Evolutionary conservation across 208 protist species (phyloP).

Genomic region (Entamoeba histolytica): DNA sequence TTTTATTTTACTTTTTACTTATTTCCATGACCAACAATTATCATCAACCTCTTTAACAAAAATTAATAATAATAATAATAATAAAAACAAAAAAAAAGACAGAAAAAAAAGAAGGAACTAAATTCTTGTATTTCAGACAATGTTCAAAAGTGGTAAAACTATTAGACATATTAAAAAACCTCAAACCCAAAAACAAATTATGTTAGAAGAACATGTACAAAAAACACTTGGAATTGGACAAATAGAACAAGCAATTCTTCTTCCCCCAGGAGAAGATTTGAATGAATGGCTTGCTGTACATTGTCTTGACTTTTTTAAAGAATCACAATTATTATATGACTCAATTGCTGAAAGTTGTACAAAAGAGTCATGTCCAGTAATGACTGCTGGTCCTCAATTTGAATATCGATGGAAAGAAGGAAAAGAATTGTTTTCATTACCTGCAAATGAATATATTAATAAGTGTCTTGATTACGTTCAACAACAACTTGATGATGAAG

Average conservation of each 20-base stretch:
- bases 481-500: constrained; percentile 71
- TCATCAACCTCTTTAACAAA: too few species aligned
- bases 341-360: constrained; percentile 94
- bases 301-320: constrained; percentile 90
- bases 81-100: too few species aligned
- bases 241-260: constrained; percentile 9
- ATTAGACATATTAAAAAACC: neutral
- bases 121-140: neutral
- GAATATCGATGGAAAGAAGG: constrained; percentile 89
- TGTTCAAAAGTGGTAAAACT: neutral
- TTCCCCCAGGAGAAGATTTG: constrained; percentile 23
- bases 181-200: neutral
- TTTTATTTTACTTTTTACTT: too few species aligned
- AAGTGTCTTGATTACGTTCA: constrained; percentile 89
- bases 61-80: too few species aligned
- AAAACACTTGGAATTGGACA: constrained; percentile 26
- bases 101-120: too few species aligned
- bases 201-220: neutral
- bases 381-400: constrained; percentile 13
- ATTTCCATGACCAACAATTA: too few species aligned
- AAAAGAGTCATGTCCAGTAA: neutral
- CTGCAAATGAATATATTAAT: constrained; percentile 84
- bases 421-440: constrained; percentile 57
- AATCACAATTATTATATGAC: constrained; percentile 88
- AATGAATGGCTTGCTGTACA: constrained; percentile 28